Conservation (phyloP, 2,329 filamentous ascomycete genomes). For the Alternaria arborescens region DNA sequence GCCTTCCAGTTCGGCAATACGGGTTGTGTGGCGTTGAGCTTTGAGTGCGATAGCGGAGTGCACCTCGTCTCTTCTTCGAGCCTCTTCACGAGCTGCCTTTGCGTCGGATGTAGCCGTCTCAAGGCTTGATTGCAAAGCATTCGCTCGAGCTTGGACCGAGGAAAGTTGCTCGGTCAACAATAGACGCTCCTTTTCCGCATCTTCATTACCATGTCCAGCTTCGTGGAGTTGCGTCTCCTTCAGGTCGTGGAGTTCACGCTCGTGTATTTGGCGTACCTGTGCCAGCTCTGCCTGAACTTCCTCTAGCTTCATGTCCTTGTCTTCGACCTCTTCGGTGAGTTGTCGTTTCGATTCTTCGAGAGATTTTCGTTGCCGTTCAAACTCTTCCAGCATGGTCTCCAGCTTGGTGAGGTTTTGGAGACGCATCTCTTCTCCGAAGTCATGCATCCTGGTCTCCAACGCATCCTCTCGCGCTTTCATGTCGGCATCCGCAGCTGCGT, state of each 20-base stretch:
- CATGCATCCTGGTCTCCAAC: conserved; percentile 32
- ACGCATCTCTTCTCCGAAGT: conserved; percentile 40
- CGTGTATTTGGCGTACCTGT: background rate
- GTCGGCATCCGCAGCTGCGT: conserved; percentile 15
- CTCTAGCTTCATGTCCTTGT: conserved; percentile 7
- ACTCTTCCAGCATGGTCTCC: conserved; percentile 35
- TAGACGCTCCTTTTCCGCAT: conserved; percentile 14
- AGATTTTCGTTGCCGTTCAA: conserved; percentile 12
- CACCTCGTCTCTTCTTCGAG: conserved; percentile 19
- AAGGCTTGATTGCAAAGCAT: conserved; percentile 37
- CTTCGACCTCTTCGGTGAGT: conserved; percentile 10
- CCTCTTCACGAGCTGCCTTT: conserved; percentile 35
- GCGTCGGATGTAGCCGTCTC: conserved; percentile 38
- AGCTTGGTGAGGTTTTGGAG: conserved; percentile 35
- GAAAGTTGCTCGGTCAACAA: conserved; percentile 33
- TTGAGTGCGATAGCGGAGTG: conserved; percentile 19
- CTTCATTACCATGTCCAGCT: conserved; percentile 4
- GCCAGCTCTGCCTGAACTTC: conserved; percentile 12
- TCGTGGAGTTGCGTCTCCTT: conserved; percentile 9
- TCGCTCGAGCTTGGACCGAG: conserved; percentile 36
- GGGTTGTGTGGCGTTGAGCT: conserved; percentile 17
- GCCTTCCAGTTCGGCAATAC: conserved; percentile 34
- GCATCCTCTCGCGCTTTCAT: conserved; percentile 34
- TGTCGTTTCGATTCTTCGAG: conserved; percentile 13
- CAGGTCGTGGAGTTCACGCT: conserved; percentile 16